phyloP scores from a whole-genome alignment of 2,329 filamentous ascomycete genomes.

The Fusarium ambrosium region DNA sequence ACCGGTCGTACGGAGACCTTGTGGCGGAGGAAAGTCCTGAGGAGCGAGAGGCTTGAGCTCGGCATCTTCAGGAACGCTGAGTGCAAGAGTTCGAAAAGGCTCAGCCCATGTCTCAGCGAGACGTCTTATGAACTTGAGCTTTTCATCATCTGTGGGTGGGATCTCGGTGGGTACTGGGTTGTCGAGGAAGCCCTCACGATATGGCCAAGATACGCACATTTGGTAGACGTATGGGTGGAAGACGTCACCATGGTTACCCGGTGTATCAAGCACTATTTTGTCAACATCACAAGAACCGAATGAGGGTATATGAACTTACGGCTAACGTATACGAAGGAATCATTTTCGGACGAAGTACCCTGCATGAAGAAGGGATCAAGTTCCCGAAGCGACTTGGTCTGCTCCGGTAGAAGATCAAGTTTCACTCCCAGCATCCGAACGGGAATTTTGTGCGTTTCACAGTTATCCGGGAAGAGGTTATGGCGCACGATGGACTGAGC shows the following conservation, averaged over 20 bases:
- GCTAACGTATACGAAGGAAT: constrained; percentile 67
- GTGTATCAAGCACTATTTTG: constrained; percentile 61
- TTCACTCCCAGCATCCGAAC: constrained; percentile 64
- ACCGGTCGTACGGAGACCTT: constrained; percentile 53
- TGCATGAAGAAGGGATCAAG: constrained; percentile 70
- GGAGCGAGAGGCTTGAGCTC: constrained; percentile 61
- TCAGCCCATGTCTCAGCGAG: constrained; percentile 63
- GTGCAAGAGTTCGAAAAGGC: constrained; percentile 60
- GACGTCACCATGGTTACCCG: constrained; percentile 55
- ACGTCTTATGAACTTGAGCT: constrained; percentile 57
- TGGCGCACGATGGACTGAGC: constrained; percentile 59
- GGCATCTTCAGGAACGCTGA: constrained; percentile 55
- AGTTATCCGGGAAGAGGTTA: constrained; percentile 51
- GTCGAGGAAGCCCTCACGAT: constrained; percentile 52
- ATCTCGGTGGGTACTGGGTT: constrained; percentile 52
- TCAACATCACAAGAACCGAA: neutral
- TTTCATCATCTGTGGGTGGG: constrained; percentile 56
- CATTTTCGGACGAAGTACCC: constrained; percentile 64
- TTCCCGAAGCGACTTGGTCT: constrained; percentile 57
- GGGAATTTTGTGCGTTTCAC: constrained; percentile 58
- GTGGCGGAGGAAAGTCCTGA: constrained; percentile 62
- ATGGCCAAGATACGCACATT: constrained; percentile 66
- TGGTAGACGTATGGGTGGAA: constrained; percentile 60
- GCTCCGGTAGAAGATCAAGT: constrained; percentile 55
- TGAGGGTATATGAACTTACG: constrained; percentile 50